These are phyloP conservation scores for Thyridium curvatum DNA, from an alignment of 2,329 filamentous ascomycete species.

Conservation along the genomic window DNA sequence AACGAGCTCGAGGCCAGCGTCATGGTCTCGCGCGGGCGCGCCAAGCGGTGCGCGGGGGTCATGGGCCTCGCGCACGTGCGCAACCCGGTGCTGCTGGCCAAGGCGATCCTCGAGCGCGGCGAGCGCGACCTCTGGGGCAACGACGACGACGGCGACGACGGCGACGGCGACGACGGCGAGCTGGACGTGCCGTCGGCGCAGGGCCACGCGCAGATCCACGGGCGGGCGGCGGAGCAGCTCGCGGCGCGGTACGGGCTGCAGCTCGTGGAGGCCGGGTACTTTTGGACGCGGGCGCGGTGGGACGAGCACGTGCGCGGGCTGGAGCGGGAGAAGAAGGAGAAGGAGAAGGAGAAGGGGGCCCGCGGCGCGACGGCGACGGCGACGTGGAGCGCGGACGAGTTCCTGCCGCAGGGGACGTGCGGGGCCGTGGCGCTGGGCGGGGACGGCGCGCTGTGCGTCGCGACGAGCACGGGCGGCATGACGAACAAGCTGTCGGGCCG, in stretches of 20 bases:
- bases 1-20: slow-evolving; percentile 84
- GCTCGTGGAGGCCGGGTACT: slow-evolving; percentile 64
- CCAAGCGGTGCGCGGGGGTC: slow-evolving; percentile 73
- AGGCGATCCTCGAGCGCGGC: slow-evolving; percentile 62
- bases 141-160: slow-evolving; percentile 27
- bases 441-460: slow-evolving; percentile 66
- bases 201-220: slow-evolving; percentile 41
- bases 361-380: slow-evolving; percentile 1
- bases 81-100: slow-evolving; percentile 72
- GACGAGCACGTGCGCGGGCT: slow-evolving; percentile 57
- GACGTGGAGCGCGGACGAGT: slow-evolving; percentile 23
- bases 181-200: slow-evolving; percentile 34
- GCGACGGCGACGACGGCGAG: slow-evolving; percentile 19
- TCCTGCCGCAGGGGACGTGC: slow-evolving; percentile 76
- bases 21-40: slow-evolving; percentile 69
- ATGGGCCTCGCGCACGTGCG: slow-evolving; percentile 68
- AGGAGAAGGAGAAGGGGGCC: not conserved
- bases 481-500: slow-evolving; percentile 85
- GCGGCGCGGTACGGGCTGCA: slow-evolving; percentile 64
- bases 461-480: slow-evolving; percentile 66
- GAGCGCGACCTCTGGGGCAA: slow-evolving; percentile 45
- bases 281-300: slow-evolving; percentile 70
- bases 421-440: slow-evolving; percentile 76
- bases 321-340: slow-evolving; percentile 31
- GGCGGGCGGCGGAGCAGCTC: slow-evolving; percentile 61